Evolutionary conservation across 805 yeast genomes (phyloP), one percentile per base, ranked within the genome.

Genomic region (Saturnispora ahearnii): DNA sequence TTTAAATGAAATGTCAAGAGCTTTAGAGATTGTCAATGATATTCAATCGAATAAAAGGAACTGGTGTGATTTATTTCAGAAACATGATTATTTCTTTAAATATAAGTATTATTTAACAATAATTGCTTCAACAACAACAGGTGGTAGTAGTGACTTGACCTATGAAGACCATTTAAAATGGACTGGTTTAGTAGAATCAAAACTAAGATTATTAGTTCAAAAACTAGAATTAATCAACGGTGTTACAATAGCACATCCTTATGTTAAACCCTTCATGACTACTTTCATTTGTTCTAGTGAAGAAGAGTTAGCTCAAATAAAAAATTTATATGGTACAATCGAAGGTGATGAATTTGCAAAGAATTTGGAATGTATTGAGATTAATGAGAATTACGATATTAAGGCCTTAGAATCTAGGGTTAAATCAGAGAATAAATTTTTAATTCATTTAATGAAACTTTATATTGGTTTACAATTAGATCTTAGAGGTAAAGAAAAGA

Each of bases 171-270:
- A 91, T 60, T 67, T 82, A 51, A 85, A 84, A 58, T 93, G 96
- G 95, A 81, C 87, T 56, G 98, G 99, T 9, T 72, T 91, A 71
- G 91, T 93, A 10, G 98, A 93, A 65, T 82, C 95, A 58, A 87
- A 84, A 66, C 64, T 91, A 41, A 77, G 99, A 56, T 68, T 84
- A 40, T 66, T 93, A 32, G 95, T 93, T 32, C 84, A 78, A 58
- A 93, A 89, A 62, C 73, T 93, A 45, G 99, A 93, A 64, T 72
- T 78, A 5, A 68, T 82, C 21, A 81, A 79, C 4, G 93, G 95
- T 0, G 79, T 93, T 24, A 79, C 74, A 47, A 56, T 88, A 30
- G 97, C 96, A 0, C 98, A 90, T 66, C 98, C 99, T 1, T 93
- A 78, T 63, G 84, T 85, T 18, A 87, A 88, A 59, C 81, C 83